Evolutionary conservation across 2,329 filamentous ascomycete species (phyloP), one percentile per base, ranked within the genome.

Genomic region (Colletotrichum zoysiae): DNA sequence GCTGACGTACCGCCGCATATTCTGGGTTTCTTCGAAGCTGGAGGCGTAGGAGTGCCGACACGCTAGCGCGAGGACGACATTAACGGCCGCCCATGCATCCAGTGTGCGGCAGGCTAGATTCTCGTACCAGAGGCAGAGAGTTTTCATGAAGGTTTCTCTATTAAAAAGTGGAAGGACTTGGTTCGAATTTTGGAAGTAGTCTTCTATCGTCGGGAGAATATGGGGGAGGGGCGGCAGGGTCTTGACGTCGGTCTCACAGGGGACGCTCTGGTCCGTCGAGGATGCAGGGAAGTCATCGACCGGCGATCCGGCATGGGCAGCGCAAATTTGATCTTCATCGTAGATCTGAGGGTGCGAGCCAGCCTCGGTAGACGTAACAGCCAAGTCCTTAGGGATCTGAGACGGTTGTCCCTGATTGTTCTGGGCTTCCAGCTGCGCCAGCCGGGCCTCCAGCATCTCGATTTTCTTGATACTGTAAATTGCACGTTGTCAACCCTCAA

Each of bases 61-160:
- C 7, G 66, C 56, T 0, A 73, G 50, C 5, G 78, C 75, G 2
- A 75, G 56, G 1, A 74, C 60, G 67, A 78, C 40, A 75, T 79
- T 69, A 75, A 81, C 63, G 68, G 76, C 68, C 58, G 77, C 55
- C 73, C 77, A 64, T 68, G 76, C 12, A 70, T 77, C 11, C 76
- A 77, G 65, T 76, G 76, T 65, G 48, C 73, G 23, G 11, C 76
- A 33, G 14, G 67, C 70, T 12, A 70, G 61, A 5, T 57, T 59
- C 2, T 58, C 46, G 48, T 76, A 76, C 70, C 74, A 77, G 0
- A 57, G 51, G 12, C 70, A 67, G 20, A 77, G 63, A 66, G 75
- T 73, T 16, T 75, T 73, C 65, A 74, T 76, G 63, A 77, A 76
- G 8, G 23, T 18, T 1, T 70, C 11, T 44, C 72, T 67, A n/a